Percentiles rank a stretch among this genome's conserved stretches.
phyloP scores from a whole-genome alignment of 2,329 filamentous ascomycete species.

The Neopestalotiopsis sp. region DNA sequence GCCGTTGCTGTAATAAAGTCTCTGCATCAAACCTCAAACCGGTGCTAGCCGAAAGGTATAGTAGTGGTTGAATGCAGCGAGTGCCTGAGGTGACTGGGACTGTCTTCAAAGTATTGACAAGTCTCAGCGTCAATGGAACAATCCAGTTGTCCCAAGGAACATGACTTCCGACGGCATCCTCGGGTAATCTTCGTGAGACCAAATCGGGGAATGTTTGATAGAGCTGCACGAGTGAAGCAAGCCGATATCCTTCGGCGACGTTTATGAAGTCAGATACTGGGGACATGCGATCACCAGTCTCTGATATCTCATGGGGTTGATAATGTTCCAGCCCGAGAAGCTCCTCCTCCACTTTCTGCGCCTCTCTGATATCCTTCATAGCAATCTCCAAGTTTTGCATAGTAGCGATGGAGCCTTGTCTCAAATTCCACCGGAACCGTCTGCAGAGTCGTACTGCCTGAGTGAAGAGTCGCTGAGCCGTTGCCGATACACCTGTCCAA shows the following conservation, averaged over 20 bases:
- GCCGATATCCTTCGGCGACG: conserved; percentile 43
- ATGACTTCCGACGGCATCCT: conserved; percentile 19
- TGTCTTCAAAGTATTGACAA: conserved; percentile 38
- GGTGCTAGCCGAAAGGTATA: conserved; percentile 43
- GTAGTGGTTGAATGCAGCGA: conserved; percentile 41
- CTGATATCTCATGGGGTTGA: conserved; percentile 24
- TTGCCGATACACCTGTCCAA: conserved; percentile 43
- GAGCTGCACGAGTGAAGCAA: conserved; percentile 42
- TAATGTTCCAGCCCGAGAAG: conserved; percentile 37
- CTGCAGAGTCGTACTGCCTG: conserved; percentile 42
- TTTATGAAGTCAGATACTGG: conserved; percentile 36
- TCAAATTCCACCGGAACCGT: conserved; percentile 34
- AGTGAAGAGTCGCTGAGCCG: conserved; percentile 38
- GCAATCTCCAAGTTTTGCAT: conserved; percentile 30
- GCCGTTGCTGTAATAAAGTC: conserved; percentile 23
- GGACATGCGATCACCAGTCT: conserved; percentile 34
- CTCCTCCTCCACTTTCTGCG: conserved; percentile 39
- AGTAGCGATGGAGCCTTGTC: conserved; percentile 27
- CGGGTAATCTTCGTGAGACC: conserved; percentile 34
- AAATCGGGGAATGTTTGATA: conserved; percentile 45
- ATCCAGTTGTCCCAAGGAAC: conserved; percentile 43
- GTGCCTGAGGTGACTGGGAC: conserved; percentile 41
- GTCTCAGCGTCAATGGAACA: conserved; percentile 37
- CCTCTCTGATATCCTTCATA: conserved; percentile 38
- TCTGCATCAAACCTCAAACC: conserved; percentile 32